Base-by-base conservation (phyloP, 169 alveolate genomes). In the Cryptosporidium muris region DNA sequence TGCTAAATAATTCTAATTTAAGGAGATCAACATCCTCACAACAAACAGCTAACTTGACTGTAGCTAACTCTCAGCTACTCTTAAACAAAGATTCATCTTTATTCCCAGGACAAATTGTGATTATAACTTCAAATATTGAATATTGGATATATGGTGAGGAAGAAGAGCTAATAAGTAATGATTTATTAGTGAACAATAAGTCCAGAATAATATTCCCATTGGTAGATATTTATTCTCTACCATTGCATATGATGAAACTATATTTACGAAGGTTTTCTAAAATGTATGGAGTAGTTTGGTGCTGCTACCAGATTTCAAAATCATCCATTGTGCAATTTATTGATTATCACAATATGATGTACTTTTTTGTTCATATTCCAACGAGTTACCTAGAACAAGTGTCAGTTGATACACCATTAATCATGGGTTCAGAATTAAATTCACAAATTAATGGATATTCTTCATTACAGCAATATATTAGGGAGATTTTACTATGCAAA, bases 351-450 rank as follows among this genome's bases (percentile, higher is more conserved):
- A 49, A 47, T 1, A 37, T 66, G 3, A 51, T 52, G 16, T 51
- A 66, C 37, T 66, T 49, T 66, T 25, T 66, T 4, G 81, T 66
- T n/a, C 40, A 66, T 52, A 36, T 66, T 9, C 81, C 81, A 66
- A 36, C 81, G 1, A 25, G 51, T 51, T 66, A 49, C 9, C 37
- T 66, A 9, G 64, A 36, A 34, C 42, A 25, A 51, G n/a, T 34
- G 51, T 2, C 4, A 2, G 14, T n/a, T 3, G 36, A 66, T 66
- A 66, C 51, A 12, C 12, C 51, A 34, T 12, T 4, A 45, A 51
- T 34, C 11, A n/a, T 9, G 6, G 51, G 9, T 7, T 9, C n/a
- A 48, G n/a, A 6, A 37, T 49, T 3, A 2, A 4, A 14, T 34
- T 4, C 3, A 4, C 11, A 34, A 66, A 9, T 7, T 49, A 64